Base-by-base conservation (phyloP, 2,329 filamentous ascomycete genomes). In the Mycosphaerella sp. region DNA sequence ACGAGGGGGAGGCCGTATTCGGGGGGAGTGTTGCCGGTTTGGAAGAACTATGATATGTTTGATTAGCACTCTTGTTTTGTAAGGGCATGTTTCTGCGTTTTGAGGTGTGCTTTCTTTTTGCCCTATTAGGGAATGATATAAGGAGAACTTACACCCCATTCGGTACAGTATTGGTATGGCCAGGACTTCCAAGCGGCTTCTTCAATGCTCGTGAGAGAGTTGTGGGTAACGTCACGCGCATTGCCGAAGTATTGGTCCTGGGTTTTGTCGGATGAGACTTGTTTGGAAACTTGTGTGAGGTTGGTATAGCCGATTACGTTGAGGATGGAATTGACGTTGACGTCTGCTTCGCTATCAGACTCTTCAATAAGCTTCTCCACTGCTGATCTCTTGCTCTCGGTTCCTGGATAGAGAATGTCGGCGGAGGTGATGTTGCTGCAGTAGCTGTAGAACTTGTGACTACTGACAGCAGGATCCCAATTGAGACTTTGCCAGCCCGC, bases 11-110 rank as follows among this genome's bases (percentile, higher is more conserved):
- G 77, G 51, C 83, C 78, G 14, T 31, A 51, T 54, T 80, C 73
- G 0, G 73, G 63, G 0, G 88, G 88, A 0, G 84, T 82, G 26
- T 83, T 84, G 45, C 89, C 88, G 0, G 86, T 89, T 60, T 85
- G 80, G 47, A 91, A 81, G 70, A 82, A 93, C 26, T 29, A 7
- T 29, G 5, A 29, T 29, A 6, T 29, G 26, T 29, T 29, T 6
- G 5, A 29, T 21, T 21, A 21, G 21, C 2, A 21, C 3, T 21
- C 14, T 17, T 17, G 14, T 21, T 21, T 21, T 21, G 21, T 21
- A 4, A 2, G 21, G 21, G 21, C 21, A 4, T 21, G 21, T 21
- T 21, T 21, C 21, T 21, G 3, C 21, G 21, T 21, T 21, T 21
- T 21, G 21, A 21, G 21, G 21, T 21, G 21, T 21, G 21, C 3